Conservation (phyloP, 2,329 filamentous ascomycete species). For the Calonectria leucothoes region DNA sequence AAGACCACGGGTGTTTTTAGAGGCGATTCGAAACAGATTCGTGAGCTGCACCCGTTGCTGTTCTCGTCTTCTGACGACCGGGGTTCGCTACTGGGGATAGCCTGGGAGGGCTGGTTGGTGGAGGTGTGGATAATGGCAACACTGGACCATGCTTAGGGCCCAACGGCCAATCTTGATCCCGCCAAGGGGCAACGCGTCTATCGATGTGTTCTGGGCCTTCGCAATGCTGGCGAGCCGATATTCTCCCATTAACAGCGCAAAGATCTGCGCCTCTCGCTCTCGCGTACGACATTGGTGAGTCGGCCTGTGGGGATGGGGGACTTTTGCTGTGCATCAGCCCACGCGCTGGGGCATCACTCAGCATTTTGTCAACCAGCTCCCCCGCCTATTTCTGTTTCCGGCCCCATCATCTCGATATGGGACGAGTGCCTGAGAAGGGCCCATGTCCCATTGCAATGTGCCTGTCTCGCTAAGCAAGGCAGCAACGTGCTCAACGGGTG, state of each 20-base stretch:
- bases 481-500: neutral
- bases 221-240: neutral
- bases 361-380: neutral
- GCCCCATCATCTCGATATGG: neutral
- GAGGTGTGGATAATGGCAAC: neutral
- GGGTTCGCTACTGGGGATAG: neutral
- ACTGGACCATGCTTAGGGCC: neutral
- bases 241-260: neutral
- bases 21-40: neutral
- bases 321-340: neutral
- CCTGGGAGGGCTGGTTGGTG: neutral
- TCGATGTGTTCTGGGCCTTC: slow-evolving; percentile 10
- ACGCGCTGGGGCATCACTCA: neutral
- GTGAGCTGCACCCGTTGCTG: neutral
- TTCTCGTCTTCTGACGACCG: neutral
- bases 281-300: neutral
- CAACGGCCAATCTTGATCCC: slow-evolving; percentile 1
- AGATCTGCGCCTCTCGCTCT: neutral
- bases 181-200: neutral
- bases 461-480: neutral
- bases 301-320: neutral
- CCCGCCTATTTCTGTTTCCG: neutral
- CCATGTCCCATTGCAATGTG: neutral
- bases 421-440: neutral
- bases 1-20: neutral